Percentiles rank a stretch among this genome's conserved stretches.
phyloP scores from a whole-genome alignment of 179 eudicot species.

The Spinacia oleracea region DNA sequence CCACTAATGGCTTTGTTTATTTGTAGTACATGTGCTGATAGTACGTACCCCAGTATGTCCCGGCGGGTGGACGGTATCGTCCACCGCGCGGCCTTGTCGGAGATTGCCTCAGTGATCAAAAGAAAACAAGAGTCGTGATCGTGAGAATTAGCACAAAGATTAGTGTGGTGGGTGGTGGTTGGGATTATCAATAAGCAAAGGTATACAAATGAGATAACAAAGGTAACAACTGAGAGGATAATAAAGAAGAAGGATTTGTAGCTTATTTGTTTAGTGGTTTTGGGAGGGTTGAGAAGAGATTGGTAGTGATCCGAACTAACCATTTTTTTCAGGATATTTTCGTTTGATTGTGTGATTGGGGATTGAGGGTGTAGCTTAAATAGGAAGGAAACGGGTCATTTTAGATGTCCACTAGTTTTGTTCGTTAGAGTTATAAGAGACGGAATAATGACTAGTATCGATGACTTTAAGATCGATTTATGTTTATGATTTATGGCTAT shows the following conservation, averaged over 20 bases:
- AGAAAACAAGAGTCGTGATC: slow-evolving; percentile 7
- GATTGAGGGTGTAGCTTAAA: not conserved
- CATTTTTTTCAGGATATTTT: slow-evolving; percentile 10
- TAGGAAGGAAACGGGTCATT: not conserved
- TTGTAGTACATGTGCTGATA: slow-evolving; percentile 12
- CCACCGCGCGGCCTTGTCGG: not conserved
- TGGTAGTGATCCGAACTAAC: slow-evolving; percentile 17
- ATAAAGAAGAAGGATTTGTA: slow-evolving; percentile 14
- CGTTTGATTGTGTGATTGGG: not conserved
- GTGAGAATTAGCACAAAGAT: slow-evolving; percentile 35
- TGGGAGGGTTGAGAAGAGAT: slow-evolving; percentile 20
- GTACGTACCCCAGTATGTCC: slow-evolving; percentile 19
- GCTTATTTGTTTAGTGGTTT: slow-evolving; percentile 7
- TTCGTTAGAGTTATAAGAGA: too few relatives aligned
- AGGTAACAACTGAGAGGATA: slow-evolving; percentile 12
- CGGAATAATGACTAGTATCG: too few relatives aligned
- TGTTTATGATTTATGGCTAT: too few relatives aligned
- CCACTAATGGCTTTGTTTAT: slow-evolving; percentile 21
- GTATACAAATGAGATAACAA: slow-evolving; percentile 20
- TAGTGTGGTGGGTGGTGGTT: not conserved
- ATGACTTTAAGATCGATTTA: too few relatives aligned
- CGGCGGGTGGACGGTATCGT: not conserved
- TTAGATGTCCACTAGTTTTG: too few relatives aligned
- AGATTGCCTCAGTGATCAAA: slow-evolving; percentile 30
- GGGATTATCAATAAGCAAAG: slow-evolving; percentile 21